Base-by-base conservation (phyloP, 495 filamentous ascomycete genomes). In the Penicillium steckii region DNA sequence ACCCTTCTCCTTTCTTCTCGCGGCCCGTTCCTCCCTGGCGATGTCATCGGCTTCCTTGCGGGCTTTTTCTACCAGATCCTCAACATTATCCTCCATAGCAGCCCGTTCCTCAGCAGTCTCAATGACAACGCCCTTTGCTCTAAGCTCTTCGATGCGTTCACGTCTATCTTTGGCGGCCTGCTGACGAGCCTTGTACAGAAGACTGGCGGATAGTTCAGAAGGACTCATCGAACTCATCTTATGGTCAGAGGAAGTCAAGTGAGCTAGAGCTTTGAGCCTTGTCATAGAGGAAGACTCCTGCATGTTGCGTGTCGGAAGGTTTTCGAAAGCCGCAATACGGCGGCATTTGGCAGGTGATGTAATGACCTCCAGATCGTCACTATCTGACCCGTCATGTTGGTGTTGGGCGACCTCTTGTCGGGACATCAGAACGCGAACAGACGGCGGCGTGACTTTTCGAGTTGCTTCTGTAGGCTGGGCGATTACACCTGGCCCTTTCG, bases 61-160 rank as follows among this genome's bases (percentile, higher is more conserved):
- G 18, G 92, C 94, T 56, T 85, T 90, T 23, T 92, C 87, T 26
- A 98, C 76, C 30, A 97, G 76, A 56, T 96, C 85, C 54, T 97
- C 95, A 18, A 96, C 81, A 51, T 91, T 83, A 22, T 86, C 84
- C 62, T 86, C 82, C 64, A 93, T 86, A 10, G 84, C 83, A 55
- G 88, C 85, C 50, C 89, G 79, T 57, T 99, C 91, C 66, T 96
- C 94, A 4, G 84, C 81, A 1, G 89, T 96, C 57, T 89, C 86
- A n/a, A 97, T 75, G 35, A 87, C 72, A 13, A 97, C 77, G 25
- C 94, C 94, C 64, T 86, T 88, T 17, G 85, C 84, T 48, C 80
- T 78, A 21, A 97, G 75, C 52, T 87, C 82, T 52, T 89, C 82
- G 13, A 97, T 79, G 50, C 85, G 86, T 57, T 90, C 86, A 38